Percentiles rank a stretch among this genome's conserved stretches.
Conservation (phyloP, 2,329 filamentous ascomycete genomes). For the Arthroderma sp. region DNA sequence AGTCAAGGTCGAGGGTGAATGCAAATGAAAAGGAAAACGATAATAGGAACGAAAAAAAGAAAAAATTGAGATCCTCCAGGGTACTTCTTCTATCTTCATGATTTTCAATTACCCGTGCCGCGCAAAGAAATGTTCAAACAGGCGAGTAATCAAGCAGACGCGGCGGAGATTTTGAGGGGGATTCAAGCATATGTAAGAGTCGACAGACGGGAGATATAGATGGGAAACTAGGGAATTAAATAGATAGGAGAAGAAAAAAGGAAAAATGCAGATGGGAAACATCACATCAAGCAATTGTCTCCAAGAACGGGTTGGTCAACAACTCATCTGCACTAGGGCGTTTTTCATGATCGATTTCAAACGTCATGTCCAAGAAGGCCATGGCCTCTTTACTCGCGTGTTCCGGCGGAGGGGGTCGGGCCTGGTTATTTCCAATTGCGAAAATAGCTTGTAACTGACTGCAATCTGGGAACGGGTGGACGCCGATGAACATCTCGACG, state of each 20-base stretch:
- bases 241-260: not conserved
- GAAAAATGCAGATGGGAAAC: not conserved
- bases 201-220: not conserved
- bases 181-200: not conserved
- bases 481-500: conserved; percentile 98
- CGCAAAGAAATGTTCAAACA: not conserved
- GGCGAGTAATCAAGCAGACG: not conserved
- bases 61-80: not conserved
- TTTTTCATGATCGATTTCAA: conserved; percentile 90
- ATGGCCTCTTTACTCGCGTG: conserved; percentile 73
- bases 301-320: conserved; percentile 69
- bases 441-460: conserved; percentile 97
- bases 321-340: conserved; percentile 86
- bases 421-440: conserved; percentile 84
- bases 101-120: not conserved
- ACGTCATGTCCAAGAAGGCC: conserved; percentile 74
- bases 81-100: not conserved
- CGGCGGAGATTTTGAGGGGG: no score
- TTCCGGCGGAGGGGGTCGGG: conserved; percentile 78
- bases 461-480: conserved; percentile 91
- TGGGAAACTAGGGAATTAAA: not conserved
- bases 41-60: not conserved
- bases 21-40: not conserved
- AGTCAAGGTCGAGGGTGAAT: not conserved
- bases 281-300: conserved; percentile 48